Percentiles rank a stretch among this genome's conserved stretches.
phyloP scores from a whole-genome alignment of 2,329 filamentous ascomycete species.

The Colletotrichum spinosum region DNA sequence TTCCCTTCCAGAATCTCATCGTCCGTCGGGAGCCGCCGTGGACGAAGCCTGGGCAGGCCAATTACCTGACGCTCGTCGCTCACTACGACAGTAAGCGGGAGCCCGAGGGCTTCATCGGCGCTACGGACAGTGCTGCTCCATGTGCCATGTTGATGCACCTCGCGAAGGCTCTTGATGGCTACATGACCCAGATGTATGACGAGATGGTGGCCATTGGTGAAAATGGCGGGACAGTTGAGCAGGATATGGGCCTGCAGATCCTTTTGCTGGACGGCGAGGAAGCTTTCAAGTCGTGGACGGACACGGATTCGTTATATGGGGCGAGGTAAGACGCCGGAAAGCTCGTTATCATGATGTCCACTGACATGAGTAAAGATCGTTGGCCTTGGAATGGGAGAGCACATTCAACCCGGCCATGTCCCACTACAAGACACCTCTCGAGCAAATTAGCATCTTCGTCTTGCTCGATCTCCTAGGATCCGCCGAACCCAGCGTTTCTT shows the following conservation, averaged over 20 bases:
- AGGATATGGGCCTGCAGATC: constrained; percentile 82
- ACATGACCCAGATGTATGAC: constrained; percentile 79
- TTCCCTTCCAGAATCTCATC: constrained; percentile 84
- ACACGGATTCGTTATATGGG: constrained; percentile 81
- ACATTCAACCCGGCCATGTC: constrained; percentile 74
- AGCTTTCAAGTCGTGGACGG: constrained; percentile 79
- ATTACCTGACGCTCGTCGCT: constrained; percentile 80
- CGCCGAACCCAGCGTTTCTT: constrained; percentile 70
- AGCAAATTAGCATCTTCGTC: constrained; percentile 80
- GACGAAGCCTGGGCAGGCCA: constrained; percentile 75
- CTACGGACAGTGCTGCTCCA: constrained; percentile 85
- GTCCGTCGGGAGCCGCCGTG: constrained; percentile 84
- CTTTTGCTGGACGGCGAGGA: constrained; percentile 86
- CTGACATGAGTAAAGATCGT: constrained; percentile 54
- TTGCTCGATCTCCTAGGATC: constrained; percentile 80
- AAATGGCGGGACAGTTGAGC: constrained; percentile 63
- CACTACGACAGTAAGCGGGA: constrained; percentile 85
- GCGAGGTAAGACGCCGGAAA: constrained; percentile 63
- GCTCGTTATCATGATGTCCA: not conserved
- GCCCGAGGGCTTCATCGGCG: constrained; percentile 83
- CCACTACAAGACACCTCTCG: constrained; percentile 75
- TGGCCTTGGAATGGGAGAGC: constrained; percentile 79
- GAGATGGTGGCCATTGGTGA: constrained; percentile 71
- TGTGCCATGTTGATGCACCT: constrained; percentile 88
- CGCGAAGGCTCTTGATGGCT: constrained; percentile 76